phyloP scores from a whole-genome alignment of 345 rosid species.

The Dimocarpus longan region DNA sequence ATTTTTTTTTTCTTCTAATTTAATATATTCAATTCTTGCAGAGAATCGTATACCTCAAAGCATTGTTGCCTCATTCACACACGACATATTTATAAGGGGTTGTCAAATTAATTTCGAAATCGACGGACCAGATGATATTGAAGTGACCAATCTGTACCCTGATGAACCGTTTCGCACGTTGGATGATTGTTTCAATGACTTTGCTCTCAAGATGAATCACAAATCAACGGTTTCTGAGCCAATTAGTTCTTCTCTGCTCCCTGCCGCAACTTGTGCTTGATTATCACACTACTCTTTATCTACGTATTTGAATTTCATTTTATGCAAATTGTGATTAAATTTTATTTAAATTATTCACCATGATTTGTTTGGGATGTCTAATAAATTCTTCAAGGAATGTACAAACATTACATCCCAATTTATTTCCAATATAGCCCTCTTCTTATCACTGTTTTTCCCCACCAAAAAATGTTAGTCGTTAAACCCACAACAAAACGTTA shows the following conservation, averaged over 20 bases:
- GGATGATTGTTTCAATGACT: conserved; percentile 61
- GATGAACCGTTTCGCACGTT: conserved; percentile 47
- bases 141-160: conserved; percentile 48
- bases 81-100: conserved; percentile 73
- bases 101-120: conserved; percentile 56
- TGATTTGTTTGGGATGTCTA: background rate
- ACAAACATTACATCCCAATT: background rate
- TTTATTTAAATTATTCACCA: no score
- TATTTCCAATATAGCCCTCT: no score
- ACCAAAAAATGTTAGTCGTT: no score
- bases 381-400: background rate
- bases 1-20: background rate
- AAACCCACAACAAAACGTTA: no score
- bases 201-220: conserved; percentile 28
- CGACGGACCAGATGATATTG: conserved; percentile 43
- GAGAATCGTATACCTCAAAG: conserved; percentile 64
- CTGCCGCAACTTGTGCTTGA: conserved; percentile 36
- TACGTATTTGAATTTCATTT: background rate
- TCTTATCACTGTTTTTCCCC: no score
- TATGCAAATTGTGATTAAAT: background rate
- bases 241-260: conserved; percentile 19
- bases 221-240: conserved; percentile 13
- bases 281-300: background rate
- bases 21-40: conserved; percentile 17
- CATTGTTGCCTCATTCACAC: conserved; percentile 70